Base-by-base conservation (phyloP, 2,329 filamentous ascomycete species). In the Oidium heveae region DNA sequence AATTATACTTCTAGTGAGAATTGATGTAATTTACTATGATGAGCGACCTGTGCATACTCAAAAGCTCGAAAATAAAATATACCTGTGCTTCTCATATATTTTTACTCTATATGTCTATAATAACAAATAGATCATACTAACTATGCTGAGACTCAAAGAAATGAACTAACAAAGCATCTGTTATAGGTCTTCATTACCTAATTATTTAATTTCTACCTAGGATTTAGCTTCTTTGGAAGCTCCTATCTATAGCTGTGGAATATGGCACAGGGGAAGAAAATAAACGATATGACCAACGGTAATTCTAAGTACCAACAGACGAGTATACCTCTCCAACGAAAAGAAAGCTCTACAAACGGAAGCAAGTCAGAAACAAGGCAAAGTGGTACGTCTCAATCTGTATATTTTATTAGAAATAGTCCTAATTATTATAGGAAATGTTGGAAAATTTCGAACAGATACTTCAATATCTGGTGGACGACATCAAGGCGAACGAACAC, bases 391-490 rank as follows among this genome's bases (percentile, higher is more conserved):
- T 58, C 24, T 15, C 52, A 24, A 24, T 24, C 8, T 5, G 15
- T 28, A 3, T 28, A 28, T 3, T 28, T 6, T 28, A 28, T 28
- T 28, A 3, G 24, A 32, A 24, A 34, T 18, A 44, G n/a, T 32
- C 43, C 24, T 51, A 33, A 39, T 56, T 55, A 37, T 50, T 28
- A 16, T 58, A 91, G 85, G 83, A 58, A 74, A 75, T 60, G 71
- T 77, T 44, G 69, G 75, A 56, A 75, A 73, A 24, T 95, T 96
- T 69, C 81, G 83, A 59, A 96, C 89, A 24, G 89, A 96, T 65
- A 72, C 78, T 36, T 86, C 91, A 63, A 95, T 96, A 58, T 91
- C 88, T 8, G 84, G 83, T 59, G 76, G 75, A 62, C 76, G 81
- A 58, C 69, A 74, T 49, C 73, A 77, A 52, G 78, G 76, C 56